Base-by-base conservation (phyloP, 2,329 filamentous ascomycete genomes). In the Ophiostoma sp. region DNA sequence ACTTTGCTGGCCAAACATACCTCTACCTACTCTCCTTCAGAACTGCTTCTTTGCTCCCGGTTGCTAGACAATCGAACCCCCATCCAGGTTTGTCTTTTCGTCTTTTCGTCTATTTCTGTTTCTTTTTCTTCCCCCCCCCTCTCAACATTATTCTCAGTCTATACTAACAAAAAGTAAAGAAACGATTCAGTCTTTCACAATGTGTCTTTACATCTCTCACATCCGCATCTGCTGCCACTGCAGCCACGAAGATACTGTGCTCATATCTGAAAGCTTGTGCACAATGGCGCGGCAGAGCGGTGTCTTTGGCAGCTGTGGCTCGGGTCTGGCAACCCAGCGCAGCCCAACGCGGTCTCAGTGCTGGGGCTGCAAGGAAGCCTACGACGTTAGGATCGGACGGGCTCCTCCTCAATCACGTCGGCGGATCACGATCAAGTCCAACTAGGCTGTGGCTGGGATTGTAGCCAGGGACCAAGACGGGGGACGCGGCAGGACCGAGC, bases 121-220 rank as follows among this genome's bases (percentile, higher is more conserved):
- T 27, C 27, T 27, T 27, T 27, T 27, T 8, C 16, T 52, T 52
- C 0, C n/a, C 8, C 18, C n/a, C 3, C 47, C 11, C 44, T 16
- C 44, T 47, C 5, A 5, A 4, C 3, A 5, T n/a, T 7, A 5
- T 18, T 11, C 45, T n/a, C 27, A 27, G 27, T 2, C 27, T 1
- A 2, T 27, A 27, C 27, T 27, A 27, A 27, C 27, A 27, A 27
- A 2, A 27, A 27, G 27, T 16, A 47, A 52, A 27, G 47, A 14
- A 6, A 16, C n/a, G 18, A 41, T 2, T 36, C 38, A 11, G 16
- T 45, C 18, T 16, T 5, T 47, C 27, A 38, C 49, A 36, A 80
- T 80, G 79, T 81, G 79, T 69, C 75, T 74, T 70, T 80, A 79
- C 73, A 75, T 78, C 40, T 76, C 74, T 36, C 79, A 81, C 73